A percentile compares a stretch with the other conserved stretches of the same genome.
Conservation (phyloP, 306 rosid species). For the Prinsepia uniflora region DNA sequence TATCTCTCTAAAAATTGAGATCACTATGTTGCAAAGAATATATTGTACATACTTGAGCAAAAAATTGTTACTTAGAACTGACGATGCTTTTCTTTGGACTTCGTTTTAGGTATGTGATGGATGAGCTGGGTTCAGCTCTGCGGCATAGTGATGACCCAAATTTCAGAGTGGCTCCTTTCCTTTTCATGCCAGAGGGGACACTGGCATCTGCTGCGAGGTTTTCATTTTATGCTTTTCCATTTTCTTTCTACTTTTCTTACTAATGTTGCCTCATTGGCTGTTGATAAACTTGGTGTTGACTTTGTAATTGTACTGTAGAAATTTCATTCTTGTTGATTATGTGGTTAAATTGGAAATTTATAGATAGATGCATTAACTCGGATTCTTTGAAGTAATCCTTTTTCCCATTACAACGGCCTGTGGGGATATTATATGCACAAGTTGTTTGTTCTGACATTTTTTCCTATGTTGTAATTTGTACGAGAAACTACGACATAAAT, state of each 20-base stretch:
- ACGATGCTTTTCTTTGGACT: conserved; percentile 28
- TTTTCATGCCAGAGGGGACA: conserved; percentile 87
- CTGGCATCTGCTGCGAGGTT: conserved; percentile 87
- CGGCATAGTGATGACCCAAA: conserved; percentile 86
- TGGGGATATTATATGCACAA: conserved; percentile 2
- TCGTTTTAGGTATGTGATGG: conserved; percentile 76
- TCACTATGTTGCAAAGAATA: background rate
- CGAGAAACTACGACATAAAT: background rate
- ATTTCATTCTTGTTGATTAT: conserved; percentile 13
- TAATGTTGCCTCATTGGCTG: conserved; percentile 15
- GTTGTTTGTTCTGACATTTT: conserved; percentile 13
- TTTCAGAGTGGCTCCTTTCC: conserved; percentile 84
- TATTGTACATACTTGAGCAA: background rate
- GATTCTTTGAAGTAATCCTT: conserved; percentile 12
- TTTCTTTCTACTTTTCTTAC: conserved; percentile 21
- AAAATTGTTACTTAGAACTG: conserved; percentile 16
- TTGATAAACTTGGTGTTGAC: conserved; percentile 8
- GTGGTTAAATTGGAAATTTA: background rate
- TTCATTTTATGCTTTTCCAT: conserved; percentile 7
- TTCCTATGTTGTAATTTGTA: conserved; percentile 10
- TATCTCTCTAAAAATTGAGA: background rate
- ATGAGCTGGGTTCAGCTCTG: conserved; percentile 93
- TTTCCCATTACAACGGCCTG: background rate
- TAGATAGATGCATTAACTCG: background rate
- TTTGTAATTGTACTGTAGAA: conserved; percentile 10